phyloP scores from a whole-genome alignment of 768 basidiomycete species.

The Tephrocybe sp. region DNA sequence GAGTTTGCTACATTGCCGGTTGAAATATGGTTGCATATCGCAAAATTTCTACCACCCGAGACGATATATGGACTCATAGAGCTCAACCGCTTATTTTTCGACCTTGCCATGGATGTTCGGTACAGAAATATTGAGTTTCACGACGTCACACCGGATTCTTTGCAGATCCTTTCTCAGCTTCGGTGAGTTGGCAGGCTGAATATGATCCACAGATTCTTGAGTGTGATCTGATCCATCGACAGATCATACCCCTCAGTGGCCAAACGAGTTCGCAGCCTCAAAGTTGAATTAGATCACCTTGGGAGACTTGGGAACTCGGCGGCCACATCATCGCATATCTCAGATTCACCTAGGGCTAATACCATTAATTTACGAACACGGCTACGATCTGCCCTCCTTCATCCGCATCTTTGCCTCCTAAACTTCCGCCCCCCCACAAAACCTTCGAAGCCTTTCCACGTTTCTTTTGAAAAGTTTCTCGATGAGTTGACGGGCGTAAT shows the following conservation, averaged over 20 bases:
- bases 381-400: constrained; percentile 5
- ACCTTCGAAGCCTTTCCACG: background rate
- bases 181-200: constrained; percentile 14
- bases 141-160: constrained; percentile 17
- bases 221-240: background rate
- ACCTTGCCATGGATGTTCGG: constrained; percentile 28
- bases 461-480: constrained; percentile 25
- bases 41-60: constrained; percentile 26
- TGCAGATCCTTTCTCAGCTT: constrained; percentile 18
- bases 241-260: constrained; percentile 22
- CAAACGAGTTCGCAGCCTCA: constrained; percentile 15
- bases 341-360: background rate
- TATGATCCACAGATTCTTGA: background rate
- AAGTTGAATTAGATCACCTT: constrained; percentile 13
- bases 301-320: background rate
- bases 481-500: constrained; percentile 27
- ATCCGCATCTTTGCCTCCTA: constrained; percentile 5
- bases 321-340: background rate
- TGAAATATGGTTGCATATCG: constrained; percentile 33
- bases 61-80: constrained; percentile 22
- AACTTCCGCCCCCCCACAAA: constrained; percentile 5
- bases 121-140: constrained; percentile 26
- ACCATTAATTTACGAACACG: constrained; percentile 4
- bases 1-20: too few relatives aligned
- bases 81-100: constrained; percentile 31